Conservation (phyloP, 169 alveolate species). For the Perkinsus olseni region DNA sequence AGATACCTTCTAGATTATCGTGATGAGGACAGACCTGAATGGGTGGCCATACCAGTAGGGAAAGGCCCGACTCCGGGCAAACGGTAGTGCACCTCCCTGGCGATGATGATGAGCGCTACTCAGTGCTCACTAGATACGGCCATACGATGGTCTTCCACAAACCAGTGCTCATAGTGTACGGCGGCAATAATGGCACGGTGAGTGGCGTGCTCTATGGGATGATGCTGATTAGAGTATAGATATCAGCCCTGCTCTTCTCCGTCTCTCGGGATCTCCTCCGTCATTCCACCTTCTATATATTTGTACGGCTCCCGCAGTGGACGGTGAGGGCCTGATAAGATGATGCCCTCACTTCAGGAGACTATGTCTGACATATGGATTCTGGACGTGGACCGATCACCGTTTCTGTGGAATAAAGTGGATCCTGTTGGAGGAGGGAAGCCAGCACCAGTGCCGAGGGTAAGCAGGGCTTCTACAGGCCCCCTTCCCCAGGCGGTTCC, state of each 20-base stretch:
- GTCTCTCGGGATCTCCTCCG: neutral
- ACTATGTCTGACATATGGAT: conserved; percentile 93
- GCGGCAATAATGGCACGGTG: conserved; percentile 94
- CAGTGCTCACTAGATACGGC: neutral
- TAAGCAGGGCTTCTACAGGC: conserved; percentile 21
- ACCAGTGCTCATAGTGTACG: conserved; percentile 91
- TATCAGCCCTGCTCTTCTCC: neutral
- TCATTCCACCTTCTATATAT: neutral
- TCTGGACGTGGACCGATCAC: conserved; percentile 91
- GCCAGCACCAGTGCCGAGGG: conserved; percentile 30
- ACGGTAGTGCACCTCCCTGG: conserved; percentile 55
- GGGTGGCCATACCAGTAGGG: conserved; percentile 93
- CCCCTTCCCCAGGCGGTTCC: neutral
- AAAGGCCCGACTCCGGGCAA: conserved; percentile 96
- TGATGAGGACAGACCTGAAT: conserved; percentile 78
- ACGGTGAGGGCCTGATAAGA: conserved; percentile 45
- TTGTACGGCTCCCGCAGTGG: neutral
- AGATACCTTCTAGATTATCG: conserved; percentile 82
- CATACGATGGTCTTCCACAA: conserved; percentile 92
- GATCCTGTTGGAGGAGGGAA: conserved; percentile 27
- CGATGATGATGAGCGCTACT: conserved; percentile 41
- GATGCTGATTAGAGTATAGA: neutral
- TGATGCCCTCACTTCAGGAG: conserved; percentile 35
- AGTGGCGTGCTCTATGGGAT: neutral
- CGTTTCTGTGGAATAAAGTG: conserved; percentile 89